These are phyloP conservation scores for Fragaria iinumae DNA, from an alignment of 306 rosid species.

Conservation along the genomic window DNA sequence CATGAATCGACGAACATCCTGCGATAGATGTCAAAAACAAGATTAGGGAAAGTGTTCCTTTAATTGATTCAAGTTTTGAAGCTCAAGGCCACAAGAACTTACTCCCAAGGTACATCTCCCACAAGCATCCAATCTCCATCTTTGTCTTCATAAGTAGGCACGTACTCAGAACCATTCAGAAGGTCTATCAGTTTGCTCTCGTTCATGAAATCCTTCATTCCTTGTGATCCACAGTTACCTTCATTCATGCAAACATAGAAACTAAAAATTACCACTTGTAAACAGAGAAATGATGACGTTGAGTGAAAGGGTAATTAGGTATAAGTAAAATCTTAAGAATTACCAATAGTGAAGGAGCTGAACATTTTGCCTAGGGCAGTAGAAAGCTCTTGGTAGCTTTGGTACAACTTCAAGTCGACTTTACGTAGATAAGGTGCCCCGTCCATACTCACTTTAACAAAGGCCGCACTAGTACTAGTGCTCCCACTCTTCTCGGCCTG, in stretches of 20 bases:
- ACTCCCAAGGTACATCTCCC: conserved; percentile 96
- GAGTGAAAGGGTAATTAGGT: neutral
- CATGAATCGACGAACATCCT: conserved; percentile 77
- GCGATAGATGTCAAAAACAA: neutral
- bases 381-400: conserved; percentile 72
- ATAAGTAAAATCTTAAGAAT: neutral
- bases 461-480: conserved; percentile 31
- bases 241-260: conserved; percentile 7
- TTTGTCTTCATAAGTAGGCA: conserved; percentile 74
- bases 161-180: conserved; percentile 71
- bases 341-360: conserved; percentile 72
- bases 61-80: neutral
- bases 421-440: conserved; percentile 88
- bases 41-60: neutral
- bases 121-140: conserved; percentile 98
- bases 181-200: conserved; percentile 73
- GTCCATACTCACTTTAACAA: conserved; percentile 90
- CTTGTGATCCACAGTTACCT: conserved; percentile 67
- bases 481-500: conserved; percentile 18
- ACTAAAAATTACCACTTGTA: conserved; percentile 1
- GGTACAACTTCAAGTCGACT: conserved; percentile 78
- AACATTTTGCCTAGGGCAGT: conserved; percentile 73
- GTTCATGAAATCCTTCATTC: conserved; percentile 74
- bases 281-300: neutral
- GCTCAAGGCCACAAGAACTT: conserved; percentile 23